These are phyloP conservation scores for Vickermania spadyakhi DNA, from an alignment of 208 protist genomes.

Conservation along the genomic window DNA sequence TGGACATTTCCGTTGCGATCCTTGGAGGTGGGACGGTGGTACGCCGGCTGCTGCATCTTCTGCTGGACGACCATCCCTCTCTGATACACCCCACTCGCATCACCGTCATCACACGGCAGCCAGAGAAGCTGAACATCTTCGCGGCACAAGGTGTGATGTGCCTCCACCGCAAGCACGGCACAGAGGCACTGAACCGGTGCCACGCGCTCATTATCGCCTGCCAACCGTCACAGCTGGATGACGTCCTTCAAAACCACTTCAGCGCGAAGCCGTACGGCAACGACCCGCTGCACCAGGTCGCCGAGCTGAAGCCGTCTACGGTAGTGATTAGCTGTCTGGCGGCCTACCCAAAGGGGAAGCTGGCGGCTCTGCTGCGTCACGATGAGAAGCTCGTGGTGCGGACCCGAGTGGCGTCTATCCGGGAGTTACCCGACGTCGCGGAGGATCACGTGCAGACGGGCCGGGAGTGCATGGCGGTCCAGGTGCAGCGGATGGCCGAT, in stretches of 20 bases:
- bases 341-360: conserved; percentile 28
- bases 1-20: conserved; percentile 51
- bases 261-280: conserved; percentile 5
- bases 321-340: conserved; percentile 58
- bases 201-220: conserved; percentile 61
- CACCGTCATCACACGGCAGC: conserved; percentile 66
- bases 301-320: conserved; percentile 17
- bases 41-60: conserved; percentile 17
- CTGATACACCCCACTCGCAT: conserved; percentile 65
- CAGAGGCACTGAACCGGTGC: conserved; percentile 21
- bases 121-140: conserved; percentile 28
- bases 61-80: conserved; percentile 4
- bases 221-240: conserved; percentile 43
- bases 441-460: not conserved
- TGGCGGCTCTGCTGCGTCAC: conserved; percentile 43
- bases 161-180: conserved; percentile 25
- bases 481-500: conserved; percentile 20
- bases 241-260: conserved; percentile 37
- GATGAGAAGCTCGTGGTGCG: conserved; percentile 30
- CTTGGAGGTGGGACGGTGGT: conserved; percentile 54
- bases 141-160: conserved; percentile 45
- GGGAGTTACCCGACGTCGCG: conserved; percentile 2
- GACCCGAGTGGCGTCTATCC: conserved; percentile 12
- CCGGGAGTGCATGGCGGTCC: conserved; percentile 4
- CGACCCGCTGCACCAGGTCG: not conserved